These are phyloP conservation scores for Tephrocybe rancida DNA, from an alignment of 768 basidiomycete species.

Conservation along the genomic window DNA sequence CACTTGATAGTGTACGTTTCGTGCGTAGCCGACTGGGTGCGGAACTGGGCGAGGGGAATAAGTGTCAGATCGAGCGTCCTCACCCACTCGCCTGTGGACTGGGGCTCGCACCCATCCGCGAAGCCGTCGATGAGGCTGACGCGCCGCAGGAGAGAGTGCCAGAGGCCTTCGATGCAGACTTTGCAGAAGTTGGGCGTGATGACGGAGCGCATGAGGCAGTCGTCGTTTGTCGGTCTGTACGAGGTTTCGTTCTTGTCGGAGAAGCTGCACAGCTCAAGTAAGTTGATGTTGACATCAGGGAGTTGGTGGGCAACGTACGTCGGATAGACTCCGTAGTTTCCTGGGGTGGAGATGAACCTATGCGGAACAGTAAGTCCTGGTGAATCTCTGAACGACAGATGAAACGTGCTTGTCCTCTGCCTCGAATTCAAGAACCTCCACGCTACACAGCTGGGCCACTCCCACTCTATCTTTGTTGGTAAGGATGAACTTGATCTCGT, in stretches of 20 bases:
- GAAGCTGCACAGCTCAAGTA: constrained; percentile 43
- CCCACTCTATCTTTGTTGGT: constrained; percentile 49
- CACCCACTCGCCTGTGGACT: constrained; percentile 12
- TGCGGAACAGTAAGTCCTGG: not conserved
- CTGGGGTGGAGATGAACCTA: constrained; percentile 63
- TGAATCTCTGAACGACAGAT: not conserved
- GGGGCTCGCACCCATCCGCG: constrained; percentile 37
- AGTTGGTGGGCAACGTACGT: constrained; percentile 50
- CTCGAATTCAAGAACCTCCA: constrained; percentile 76
- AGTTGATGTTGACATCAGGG: not conserved
- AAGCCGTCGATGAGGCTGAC: constrained; percentile 65
- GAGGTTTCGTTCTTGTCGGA: constrained; percentile 64
- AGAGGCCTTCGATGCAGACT: constrained; percentile 74
- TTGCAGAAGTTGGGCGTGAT: constrained; percentile 74
- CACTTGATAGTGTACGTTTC: constrained; percentile 62
- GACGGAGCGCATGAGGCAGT: constrained; percentile 80
- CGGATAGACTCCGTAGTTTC: constrained; percentile 69
- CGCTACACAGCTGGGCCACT: constrained; percentile 73
- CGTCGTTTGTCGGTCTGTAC: constrained; percentile 83
- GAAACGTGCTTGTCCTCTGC: constrained; percentile 55
- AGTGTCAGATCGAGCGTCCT: constrained; percentile 50
- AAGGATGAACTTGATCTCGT: constrained; percentile 62
- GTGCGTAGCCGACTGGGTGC: constrained; percentile 25
- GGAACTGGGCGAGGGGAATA: constrained; percentile 63
- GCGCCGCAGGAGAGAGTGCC: constrained; percentile 62